Percentiles rank a stretch among this genome's conserved stretches.
Conservation (phyloP, 306 rosid genomes). For the Hippophae rhamnoides region DNA sequence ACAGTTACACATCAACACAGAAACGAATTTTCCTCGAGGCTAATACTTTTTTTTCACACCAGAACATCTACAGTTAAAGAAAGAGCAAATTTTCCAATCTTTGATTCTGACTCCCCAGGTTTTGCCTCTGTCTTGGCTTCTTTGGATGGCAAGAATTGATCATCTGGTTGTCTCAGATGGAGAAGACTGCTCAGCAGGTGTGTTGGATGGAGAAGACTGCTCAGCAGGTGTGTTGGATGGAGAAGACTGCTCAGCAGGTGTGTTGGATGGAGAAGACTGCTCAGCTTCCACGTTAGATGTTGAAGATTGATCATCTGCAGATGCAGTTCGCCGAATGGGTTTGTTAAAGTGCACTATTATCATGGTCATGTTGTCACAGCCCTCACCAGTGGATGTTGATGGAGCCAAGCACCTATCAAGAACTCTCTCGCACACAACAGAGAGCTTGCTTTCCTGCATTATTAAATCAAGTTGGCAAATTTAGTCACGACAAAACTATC, state of each 20-base stretch:
- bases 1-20: no score
- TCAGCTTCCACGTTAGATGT: neutral
- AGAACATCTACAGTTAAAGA: no score
- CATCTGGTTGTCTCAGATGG: no score
- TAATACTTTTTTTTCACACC: no score
- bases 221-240: neutral
- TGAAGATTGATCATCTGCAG: slow-evolving; percentile 32
- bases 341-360: slow-evolving; percentile 84
- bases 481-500: no score
- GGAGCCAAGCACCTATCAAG: slow-evolving; percentile 90
- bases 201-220: slow-evolving; percentile 27
- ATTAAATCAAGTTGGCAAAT: slow-evolving; percentile 7
- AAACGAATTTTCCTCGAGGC: no score
- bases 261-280: slow-evolving; percentile 27
- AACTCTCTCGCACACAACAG: slow-evolving; percentile 73
- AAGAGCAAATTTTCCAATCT: neutral
- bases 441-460: slow-evolving; percentile 65
- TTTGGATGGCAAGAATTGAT: slow-evolving; percentile 29
- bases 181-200: neutral
- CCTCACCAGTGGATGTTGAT: slow-evolving; percentile 68
- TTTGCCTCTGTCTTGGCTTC: slow-evolving; percentile 29
- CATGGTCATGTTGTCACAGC: slow-evolving; percentile 99
- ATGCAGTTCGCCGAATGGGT: slow-evolving; percentile 29
- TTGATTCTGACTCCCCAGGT: slow-evolving; percentile 23
- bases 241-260: neutral